These are phyloP conservation scores for Fraxinus xanthoxyloides DNA, from an alignment of 305 asterid species.

Conservation along the genomic window DNA sequence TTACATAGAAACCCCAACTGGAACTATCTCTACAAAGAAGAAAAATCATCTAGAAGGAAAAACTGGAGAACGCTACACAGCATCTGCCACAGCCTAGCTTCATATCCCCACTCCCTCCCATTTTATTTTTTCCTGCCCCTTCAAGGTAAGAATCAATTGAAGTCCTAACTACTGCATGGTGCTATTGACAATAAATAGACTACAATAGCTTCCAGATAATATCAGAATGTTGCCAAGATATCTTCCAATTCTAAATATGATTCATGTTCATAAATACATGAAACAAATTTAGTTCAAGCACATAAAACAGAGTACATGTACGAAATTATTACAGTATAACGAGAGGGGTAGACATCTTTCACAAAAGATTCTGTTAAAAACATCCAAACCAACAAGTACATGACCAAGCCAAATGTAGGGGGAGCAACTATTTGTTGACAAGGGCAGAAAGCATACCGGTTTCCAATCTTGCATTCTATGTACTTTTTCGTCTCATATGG, in stretches of 20 bases:
- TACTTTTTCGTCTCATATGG: slow-evolving; percentile 81
- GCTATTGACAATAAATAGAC: not conserved
- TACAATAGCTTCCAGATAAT: too few species aligned
- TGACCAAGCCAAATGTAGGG: slow-evolving; percentile 33
- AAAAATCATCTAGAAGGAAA: not conserved
- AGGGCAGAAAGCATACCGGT: slow-evolving; percentile 42
- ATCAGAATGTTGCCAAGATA: slow-evolving; percentile 9
- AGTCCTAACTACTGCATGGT: not conserved
- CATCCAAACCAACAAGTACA: slow-evolving; percentile 38
- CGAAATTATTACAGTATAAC: slow-evolving; percentile 46
- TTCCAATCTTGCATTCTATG: slow-evolving; percentile 41
- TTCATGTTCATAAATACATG: not conserved
- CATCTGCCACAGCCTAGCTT: not conserved
- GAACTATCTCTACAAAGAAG: not conserved
- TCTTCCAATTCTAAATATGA: slow-evolving; percentile 13
- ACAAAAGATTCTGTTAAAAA: slow-evolving; percentile 30
- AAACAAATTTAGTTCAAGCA: slow-evolving; percentile 3
- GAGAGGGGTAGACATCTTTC: slow-evolving; percentile 35
- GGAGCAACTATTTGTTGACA: slow-evolving; percentile 27
- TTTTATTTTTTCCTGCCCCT: not conserved
- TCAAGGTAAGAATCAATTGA: slow-evolving; percentile 1
- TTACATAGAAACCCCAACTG: not conserved
- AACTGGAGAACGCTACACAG: not conserved
- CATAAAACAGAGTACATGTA: slow-evolving; percentile 38
- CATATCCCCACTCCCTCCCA: not conserved